Conservation (phyloP, 1,139 yeast genomes). For the Arxiozyma telluris region DNA sequence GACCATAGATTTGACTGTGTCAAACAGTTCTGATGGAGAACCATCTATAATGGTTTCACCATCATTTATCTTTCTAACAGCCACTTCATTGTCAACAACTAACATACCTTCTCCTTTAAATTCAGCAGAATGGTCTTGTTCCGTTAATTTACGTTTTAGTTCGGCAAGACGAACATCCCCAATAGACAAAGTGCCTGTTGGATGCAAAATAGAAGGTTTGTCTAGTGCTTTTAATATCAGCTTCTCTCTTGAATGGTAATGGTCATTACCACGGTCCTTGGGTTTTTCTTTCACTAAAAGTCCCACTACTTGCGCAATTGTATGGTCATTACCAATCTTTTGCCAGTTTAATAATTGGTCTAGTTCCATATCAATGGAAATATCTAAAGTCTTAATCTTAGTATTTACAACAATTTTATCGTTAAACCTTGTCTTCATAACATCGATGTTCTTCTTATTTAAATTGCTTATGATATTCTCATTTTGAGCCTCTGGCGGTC, state of each 20-base stretch:
- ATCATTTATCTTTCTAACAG: constrained; percentile 68
- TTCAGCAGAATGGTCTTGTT: constrained; percentile 64
- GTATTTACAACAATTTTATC: constrained; percentile 46
- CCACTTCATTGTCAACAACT: constrained; percentile 71
- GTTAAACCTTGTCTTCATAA: constrained; percentile 34
- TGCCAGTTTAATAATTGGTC: constrained; percentile 74
- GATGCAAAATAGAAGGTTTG: constrained; percentile 17
- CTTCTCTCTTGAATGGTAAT: constrained; percentile 13
- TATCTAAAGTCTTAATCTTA: constrained; percentile 58
- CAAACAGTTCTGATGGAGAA: constrained; percentile 63
- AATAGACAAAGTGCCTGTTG: constrained; percentile 47
- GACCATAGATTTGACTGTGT: constrained; percentile 67
- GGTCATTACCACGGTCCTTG: constrained; percentile 10
- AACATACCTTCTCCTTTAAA: constrained; percentile 89
- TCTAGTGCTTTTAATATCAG: constrained; percentile 24
- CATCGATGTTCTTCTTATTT: constrained; percentile 30
- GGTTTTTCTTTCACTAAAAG: constrained; percentile 42
- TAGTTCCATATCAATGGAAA: constrained; percentile 60
- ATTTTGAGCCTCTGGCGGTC: constrained; percentile 32
- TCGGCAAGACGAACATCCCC: constrained; percentile 87
- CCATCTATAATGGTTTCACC: constrained; percentile 87
- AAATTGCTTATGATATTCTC: constrained; percentile 15
- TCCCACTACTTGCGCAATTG: constrained; percentile 78
- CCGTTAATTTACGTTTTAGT: constrained; percentile 53
- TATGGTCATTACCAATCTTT: constrained; percentile 65